A percentile compares a stretch with the other conserved stretches of the same genome.
These are phyloP conservation scores for Monilinia fructigena DNA, from an alignment of 2,329 filamentous ascomycete genomes.

Conservation along the genomic window DNA sequence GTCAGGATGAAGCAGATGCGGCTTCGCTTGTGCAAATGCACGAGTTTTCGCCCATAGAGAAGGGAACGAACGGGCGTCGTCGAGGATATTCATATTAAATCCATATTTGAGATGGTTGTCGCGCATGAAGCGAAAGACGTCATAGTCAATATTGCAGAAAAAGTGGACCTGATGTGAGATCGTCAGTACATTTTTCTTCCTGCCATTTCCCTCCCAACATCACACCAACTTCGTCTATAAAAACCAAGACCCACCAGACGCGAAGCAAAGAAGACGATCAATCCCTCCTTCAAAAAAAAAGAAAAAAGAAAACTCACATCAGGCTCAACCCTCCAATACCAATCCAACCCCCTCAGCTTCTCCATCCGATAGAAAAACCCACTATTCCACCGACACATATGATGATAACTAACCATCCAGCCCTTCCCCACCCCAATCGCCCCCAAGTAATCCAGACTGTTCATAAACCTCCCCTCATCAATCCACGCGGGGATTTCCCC, in stretches of 20 bases:
- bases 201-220: too few species aligned
- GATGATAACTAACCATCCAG: conserved; percentile 91
- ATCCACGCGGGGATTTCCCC: conserved; percentile 96
- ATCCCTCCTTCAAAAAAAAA: too few species aligned
- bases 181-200: too few species aligned
- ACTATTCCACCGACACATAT: conserved; percentile 97
- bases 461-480: conserved; percentile 84
- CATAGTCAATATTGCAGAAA: conserved; percentile 68
- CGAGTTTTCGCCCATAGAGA: conserved; percentile 92
- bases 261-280: too few species aligned
- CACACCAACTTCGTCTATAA: too few species aligned
- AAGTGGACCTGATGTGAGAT: conserved; percentile 49
- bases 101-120: conserved; percentile 81
- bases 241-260: too few species aligned
- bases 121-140: conserved; percentile 82
- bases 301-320: conserved; percentile 46
- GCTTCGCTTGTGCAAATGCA: conserved; percentile 84
- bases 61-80: conserved; percentile 88
- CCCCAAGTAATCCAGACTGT: conserved; percentile 87
- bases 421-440: conserved; percentile 95
- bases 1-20: conserved; percentile 75
- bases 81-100: conserved; percentile 81
- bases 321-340: conserved; percentile 61
- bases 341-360: conserved; percentile 60
- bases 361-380: conserved; percentile 79